These are phyloP conservation scores for Kwoniella botswanensis DNA, from an alignment of 768 basidiomycete species.

Conservation along the genomic window DNA sequence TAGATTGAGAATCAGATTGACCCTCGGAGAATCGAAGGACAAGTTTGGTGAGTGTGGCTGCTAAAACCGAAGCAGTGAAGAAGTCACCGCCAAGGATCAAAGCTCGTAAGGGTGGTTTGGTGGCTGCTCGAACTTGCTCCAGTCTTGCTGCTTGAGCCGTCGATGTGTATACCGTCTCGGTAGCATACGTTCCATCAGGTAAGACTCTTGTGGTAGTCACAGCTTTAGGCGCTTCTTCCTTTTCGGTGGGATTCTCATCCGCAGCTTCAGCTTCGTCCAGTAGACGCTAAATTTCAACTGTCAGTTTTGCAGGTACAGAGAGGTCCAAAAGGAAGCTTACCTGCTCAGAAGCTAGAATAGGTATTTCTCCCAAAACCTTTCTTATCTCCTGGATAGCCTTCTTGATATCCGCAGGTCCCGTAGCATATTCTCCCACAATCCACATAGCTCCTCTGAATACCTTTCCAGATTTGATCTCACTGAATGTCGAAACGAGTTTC, in stretches of 20 bases:
- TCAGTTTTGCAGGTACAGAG: background rate
- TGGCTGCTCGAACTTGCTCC: slow-evolving; percentile 81
- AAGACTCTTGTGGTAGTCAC: slow-evolving; percentile 68
- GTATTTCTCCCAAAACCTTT: slow-evolving; percentile 92
- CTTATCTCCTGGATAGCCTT: slow-evolving; percentile 76
- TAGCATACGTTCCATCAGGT: slow-evolving; percentile 97
- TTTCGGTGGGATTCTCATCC: slow-evolving; percentile 62
- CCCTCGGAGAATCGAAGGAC: slow-evolving; percentile 73
- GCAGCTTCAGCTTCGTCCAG: slow-evolving; percentile 76
- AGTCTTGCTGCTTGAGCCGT: slow-evolving; percentile 64
- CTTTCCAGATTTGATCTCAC: slow-evolving; percentile 92
- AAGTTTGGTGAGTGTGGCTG: slow-evolving; percentile 86
- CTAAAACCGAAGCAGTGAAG: slow-evolving; percentile 91
- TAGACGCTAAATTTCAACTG: slow-evolving; percentile 59
- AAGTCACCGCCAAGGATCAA: slow-evolving; percentile 94
- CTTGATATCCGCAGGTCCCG: slow-evolving; percentile 66
- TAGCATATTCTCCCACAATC: slow-evolving; percentile 96
- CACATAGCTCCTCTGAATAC: slow-evolving; percentile 95
- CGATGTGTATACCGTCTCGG: slow-evolving; percentile 83
- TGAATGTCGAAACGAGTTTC: slow-evolving; percentile 78
- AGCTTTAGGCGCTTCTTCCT: slow-evolving; percentile 63
- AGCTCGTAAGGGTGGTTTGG: slow-evolving; percentile 91
- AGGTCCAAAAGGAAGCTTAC: slow-evolving; percentile 45
- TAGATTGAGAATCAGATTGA: slow-evolving; percentile 61
- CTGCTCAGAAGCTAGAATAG: slow-evolving; percentile 90